These are phyloP conservation scores for Moricandia arvensis DNA, from an alignment of 345 rosid genomes.

Conservation along the genomic window DNA sequence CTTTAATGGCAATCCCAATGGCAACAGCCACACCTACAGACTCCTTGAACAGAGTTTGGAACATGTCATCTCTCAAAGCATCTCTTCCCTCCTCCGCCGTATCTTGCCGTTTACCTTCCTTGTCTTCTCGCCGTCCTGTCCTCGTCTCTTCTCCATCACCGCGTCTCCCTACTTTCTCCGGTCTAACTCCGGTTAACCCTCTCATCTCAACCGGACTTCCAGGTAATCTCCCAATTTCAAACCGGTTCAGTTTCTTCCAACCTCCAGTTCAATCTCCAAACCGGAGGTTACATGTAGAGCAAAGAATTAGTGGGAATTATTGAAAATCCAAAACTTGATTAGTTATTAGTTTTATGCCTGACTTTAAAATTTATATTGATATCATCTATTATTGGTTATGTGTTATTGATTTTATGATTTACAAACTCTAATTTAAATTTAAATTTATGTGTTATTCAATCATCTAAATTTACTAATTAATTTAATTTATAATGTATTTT, in stretches of 20 bases:
- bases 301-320: too few relatives aligned
- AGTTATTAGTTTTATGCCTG: too few relatives aligned
- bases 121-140: conserved; percentile 31
- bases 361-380: too few relatives aligned
- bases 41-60: conserved; percentile 47
- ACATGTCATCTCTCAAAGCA: conserved; percentile 59
- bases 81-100: conserved; percentile 66
- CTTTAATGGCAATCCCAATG: conserved; percentile 42
- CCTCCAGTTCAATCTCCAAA: background rate
- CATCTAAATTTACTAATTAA: too few relatives aligned
- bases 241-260: background rate
- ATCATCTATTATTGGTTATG: too few relatives aligned
- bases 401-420: too few relatives aligned
- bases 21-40: conserved; percentile 42
- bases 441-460: too few relatives aligned
- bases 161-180: conserved; percentile 47
- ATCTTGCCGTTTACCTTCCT: conserved; percentile 41
- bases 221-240: conserved; percentile 38
- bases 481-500: too few relatives aligned
- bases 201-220: conserved; percentile 52
- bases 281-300: background rate
- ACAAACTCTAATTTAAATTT: too few relatives aligned
- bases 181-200: conserved; percentile 51
- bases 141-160: conserved; percentile 35
- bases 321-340: too few relatives aligned